Base-by-base conservation (phyloP, 805 yeast genomes). In the Lipomyces yamadae region DNA sequence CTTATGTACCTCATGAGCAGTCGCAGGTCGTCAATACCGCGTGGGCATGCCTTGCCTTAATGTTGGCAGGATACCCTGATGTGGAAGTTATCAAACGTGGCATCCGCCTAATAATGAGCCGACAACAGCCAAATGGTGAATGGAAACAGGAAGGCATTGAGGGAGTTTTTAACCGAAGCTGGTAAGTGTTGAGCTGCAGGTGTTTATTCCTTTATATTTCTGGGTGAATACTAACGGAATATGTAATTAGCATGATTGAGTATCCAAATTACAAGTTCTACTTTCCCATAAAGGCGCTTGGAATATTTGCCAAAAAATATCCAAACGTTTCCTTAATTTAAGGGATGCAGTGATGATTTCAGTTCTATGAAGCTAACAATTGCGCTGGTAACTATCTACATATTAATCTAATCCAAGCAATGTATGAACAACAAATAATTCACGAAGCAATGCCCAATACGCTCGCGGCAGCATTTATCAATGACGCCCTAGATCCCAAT, bases 251-350 rank as follows among this genome's bases (percentile, higher is more conserved):
- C 66, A 69, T 69, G 69, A 95, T 95, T 74, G 98, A 95, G 77
- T 95, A 95, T 76, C 98, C 98, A 52, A 91, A 92, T 74, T 95
- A 95, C 78, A 87, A 89, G 78, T 94, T 88, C 74, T 80, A 92
- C 65, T 95, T 95, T 77, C 89, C 98, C 0, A 89, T 94, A 72
- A 95, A 95, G 78, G 99, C 99, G 0, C 80, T 95, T 55, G 98
- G 98, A 0, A 81, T 94, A 73, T 92, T 84, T 65, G 73, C 78
- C 8, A 61, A 74, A 4, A 61, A 48, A 62, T 73, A 70, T 54
- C 69, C 66, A 6, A 54, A 65, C 15, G 24, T 3, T 10, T 1
- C 55, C 8, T 15, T 52, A 8, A 29, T 4, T 13, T 42, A 13
- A 42, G 15, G 48, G 15, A 42, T 42, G 48, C 48, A 13, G 48